Evolutionary conservation across 1,284 basidiomycete species (phyloP).

Genomic region (Exsudoporus floridanus): DNA sequence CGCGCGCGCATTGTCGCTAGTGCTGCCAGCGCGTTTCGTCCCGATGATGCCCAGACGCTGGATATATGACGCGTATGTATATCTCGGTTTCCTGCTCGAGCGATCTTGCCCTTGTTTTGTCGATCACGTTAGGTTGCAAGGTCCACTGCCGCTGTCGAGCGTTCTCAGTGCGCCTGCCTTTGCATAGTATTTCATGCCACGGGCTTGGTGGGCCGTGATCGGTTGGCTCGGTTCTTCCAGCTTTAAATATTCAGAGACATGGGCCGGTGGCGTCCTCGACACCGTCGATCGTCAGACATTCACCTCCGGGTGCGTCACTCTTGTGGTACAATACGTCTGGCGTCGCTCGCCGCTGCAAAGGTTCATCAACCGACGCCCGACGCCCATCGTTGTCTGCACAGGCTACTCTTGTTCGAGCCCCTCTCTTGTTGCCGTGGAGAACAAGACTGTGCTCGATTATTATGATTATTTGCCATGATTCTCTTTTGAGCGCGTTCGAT

Average conservation of each 20-base stretch:
- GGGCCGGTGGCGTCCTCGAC: slow-evolving; percentile 12
- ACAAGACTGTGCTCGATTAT: no score
- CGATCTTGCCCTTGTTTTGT: background rate
- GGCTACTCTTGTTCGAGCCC: slow-evolving; percentile 29
- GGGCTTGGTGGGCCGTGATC: slow-evolving; percentile 26
- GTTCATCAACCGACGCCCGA: no score
- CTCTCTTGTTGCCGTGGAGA: slow-evolving; percentile 18
- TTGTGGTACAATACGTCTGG: no score
- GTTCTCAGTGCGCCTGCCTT: slow-evolving; percentile 23
- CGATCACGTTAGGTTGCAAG: slow-evolving; percentile 21
- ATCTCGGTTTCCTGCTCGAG: background rate
- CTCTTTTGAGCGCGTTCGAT: no score
- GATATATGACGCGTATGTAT: no score
- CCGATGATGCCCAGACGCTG: slow-evolving; percentile 13
- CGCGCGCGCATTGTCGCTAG: slow-evolving; percentile 24
- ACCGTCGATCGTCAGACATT: slow-evolving; percentile 11
- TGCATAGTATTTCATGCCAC: slow-evolving; percentile 15
- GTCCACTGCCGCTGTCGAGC: slow-evolving; percentile 25
- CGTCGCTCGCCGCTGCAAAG: no score
- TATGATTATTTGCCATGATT: no score
- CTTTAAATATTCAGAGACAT: slow-evolving; percentile 8
- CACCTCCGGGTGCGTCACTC: slow-evolving; percentile 9
- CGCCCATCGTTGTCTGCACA: slow-evolving; percentile 27
- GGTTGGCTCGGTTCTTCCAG: slow-evolving; percentile 2
- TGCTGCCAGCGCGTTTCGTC: slow-evolving; percentile 13